phyloP scores from a whole-genome alignment of 2,329 filamentous ascomycete species.

The Ceratocystis lukuohia region DNA sequence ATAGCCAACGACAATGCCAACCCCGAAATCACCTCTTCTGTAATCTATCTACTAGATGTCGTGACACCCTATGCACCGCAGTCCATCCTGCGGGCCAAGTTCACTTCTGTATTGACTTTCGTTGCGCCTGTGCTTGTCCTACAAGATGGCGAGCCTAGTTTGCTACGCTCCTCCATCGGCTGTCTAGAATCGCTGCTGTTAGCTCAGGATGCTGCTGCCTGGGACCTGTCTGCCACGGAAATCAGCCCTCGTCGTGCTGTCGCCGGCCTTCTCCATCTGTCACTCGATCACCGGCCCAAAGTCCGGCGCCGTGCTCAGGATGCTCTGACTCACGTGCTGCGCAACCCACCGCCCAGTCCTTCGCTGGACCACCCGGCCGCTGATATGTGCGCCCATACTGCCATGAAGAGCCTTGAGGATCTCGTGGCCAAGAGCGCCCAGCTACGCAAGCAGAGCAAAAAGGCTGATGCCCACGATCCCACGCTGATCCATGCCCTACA shows the following conservation, averaged over 20 bases:
- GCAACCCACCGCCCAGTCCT: constrained; percentile 76
- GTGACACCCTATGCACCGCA: constrained; percentile 75
- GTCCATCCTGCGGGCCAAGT: constrained; percentile 82
- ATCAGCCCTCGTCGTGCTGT: constrained; percentile 78
- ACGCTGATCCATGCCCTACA: constrained; percentile 83
- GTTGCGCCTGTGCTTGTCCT: constrained; percentile 73
- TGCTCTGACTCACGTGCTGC: constrained; percentile 68
- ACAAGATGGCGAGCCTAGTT: constrained; percentile 70
- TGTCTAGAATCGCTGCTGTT: constrained; percentile 84
- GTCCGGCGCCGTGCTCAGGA: constrained; percentile 89
- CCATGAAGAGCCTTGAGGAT: constrained; percentile 65
- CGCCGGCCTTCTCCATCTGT: constrained; percentile 70
- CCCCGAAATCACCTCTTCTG: constrained; percentile 69
- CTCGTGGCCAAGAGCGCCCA: constrained; percentile 49
- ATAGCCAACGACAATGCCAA: constrained; percentile 56
- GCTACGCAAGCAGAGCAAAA: constrained; percentile 51
- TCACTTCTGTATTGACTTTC: constrained; percentile 78
- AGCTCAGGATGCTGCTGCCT: constrained; percentile 75
- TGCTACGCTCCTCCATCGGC: constrained; percentile 78
- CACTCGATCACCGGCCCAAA: constrained; percentile 80
- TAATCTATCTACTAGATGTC: constrained; percentile 90
- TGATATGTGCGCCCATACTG: constrained; percentile 90
- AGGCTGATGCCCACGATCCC: constrained; percentile 57
- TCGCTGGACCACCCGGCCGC: constrained; percentile 88
- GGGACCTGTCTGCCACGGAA: constrained; percentile 72